Conservation (phyloP, 805 yeast species). For the Nakazawaea wickerhamii region DNA sequence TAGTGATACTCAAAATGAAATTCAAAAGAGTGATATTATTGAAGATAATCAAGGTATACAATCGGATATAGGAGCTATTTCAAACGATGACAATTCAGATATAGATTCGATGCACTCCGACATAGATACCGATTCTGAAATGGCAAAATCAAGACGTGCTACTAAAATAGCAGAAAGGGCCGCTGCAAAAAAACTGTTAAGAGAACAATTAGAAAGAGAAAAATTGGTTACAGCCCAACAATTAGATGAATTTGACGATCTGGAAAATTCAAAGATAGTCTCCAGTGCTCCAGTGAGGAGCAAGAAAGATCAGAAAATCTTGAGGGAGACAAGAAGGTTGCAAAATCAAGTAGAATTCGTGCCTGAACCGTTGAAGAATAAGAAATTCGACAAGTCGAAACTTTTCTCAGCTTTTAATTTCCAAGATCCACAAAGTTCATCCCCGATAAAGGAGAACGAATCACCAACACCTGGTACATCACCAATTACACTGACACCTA, state of each 20-base stretch:
- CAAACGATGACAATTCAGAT: too few species aligned
- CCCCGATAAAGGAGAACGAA: slow-evolving; percentile 10
- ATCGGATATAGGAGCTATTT: too few species aligned
- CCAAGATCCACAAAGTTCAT: slow-evolving; percentile 7
- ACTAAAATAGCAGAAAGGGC: slow-evolving; percentile 25
- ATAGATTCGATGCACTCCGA: background rate
- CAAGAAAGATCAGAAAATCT: slow-evolving; percentile 10
- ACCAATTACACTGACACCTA: slow-evolving; percentile 14
- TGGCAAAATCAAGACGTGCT: slow-evolving; percentile 20
- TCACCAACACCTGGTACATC: slow-evolving; percentile 19
- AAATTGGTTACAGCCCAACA: slow-evolving; percentile 5
- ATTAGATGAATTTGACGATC: slow-evolving; percentile 8
- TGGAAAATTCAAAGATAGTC: slow-evolving; percentile 6
- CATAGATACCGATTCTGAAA: slow-evolving; percentile 15
- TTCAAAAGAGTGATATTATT: too few species aligned
- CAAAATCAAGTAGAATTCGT: slow-evolving; percentile 5
- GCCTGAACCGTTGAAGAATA: slow-evolving; percentile 4
- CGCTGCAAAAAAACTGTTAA: slow-evolving; percentile 15
- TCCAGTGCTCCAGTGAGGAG: slow-evolving; percentile 11
- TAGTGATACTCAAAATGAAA: too few species aligned
- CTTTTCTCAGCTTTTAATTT: slow-evolving; percentile 16
- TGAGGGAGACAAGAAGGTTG: slow-evolving; percentile 16
- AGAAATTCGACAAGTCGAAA: slow-evolving; percentile 20
- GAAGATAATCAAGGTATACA: too few species aligned
- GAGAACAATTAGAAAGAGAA: slow-evolving; percentile 17